Percentiles rank a stretch among this genome's conserved stretches.
Evolutionary conservation across 2,329 filamentous ascomycete genomes (phyloP).

Genomic region (Sporothrix schenckii): DNA sequence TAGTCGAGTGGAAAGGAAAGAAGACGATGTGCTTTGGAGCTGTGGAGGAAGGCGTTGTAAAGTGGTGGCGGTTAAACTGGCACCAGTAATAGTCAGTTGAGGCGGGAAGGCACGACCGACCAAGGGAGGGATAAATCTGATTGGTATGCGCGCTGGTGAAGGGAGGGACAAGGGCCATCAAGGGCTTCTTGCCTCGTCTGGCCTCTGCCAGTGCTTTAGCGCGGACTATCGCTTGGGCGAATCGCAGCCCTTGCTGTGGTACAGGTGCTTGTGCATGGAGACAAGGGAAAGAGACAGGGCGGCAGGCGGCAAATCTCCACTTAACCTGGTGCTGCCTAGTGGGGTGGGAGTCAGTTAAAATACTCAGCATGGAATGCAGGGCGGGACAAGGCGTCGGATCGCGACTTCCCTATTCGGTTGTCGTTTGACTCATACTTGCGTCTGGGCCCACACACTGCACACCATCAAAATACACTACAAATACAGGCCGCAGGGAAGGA

Average conservation of each 20-base stretch:
- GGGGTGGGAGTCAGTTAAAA: neutral
- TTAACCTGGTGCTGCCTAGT: neutral
- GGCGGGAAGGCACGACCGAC: neutral
- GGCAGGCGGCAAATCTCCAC: conserved; percentile 14
- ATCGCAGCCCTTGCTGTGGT: conserved; percentile 28
- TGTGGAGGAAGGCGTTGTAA: neutral
- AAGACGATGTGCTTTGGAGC: neutral
- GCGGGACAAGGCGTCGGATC: conserved; percentile 5
- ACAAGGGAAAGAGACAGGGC: conserved; percentile 13
- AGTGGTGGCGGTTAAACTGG: conserved; percentile 8
- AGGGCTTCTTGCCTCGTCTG: conserved; percentile 17
- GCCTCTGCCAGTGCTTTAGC: conserved; percentile 11
- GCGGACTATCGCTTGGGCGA: conserved; percentile 17
- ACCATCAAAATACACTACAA: neutral
- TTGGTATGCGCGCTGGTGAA: conserved; percentile 1
- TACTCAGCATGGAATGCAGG: neutral
- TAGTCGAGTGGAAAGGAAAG: neutral
- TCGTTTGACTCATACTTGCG: neutral
- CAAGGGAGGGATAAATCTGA: conserved; percentile 4
- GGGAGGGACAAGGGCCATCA: neutral
- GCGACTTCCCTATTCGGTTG: conserved; percentile 1
- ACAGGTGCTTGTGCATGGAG: conserved; percentile 9
- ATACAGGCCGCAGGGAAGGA: neutral
- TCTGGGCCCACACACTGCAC: neutral
- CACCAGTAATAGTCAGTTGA: neutral